phyloP scores from a whole-genome alignment of 495 filamentous ascomycete species.

The Tuber borchii region DNA sequence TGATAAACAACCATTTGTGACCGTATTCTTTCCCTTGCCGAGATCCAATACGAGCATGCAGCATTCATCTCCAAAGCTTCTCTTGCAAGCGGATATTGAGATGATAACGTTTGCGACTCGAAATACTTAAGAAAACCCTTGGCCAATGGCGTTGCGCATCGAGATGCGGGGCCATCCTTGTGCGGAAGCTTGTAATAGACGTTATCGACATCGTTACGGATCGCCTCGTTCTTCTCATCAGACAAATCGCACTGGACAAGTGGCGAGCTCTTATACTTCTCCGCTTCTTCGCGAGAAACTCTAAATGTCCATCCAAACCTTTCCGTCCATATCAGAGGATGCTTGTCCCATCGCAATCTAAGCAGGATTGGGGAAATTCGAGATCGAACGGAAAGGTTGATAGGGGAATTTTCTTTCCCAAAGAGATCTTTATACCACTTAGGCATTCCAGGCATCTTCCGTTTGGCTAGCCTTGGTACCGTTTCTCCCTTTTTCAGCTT shows the following conservation, averaged over 20 bases:
- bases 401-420: slow-evolving; percentile 53
- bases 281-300: slow-evolving; percentile 58
- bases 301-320: slow-evolving; percentile 87
- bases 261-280: slow-evolving; percentile 61
- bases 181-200: slow-evolving; percentile 92
- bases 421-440: slow-evolving; percentile 95
- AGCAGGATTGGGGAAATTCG: slow-evolving; percentile 82
- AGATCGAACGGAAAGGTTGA: slow-evolving; percentile 77
- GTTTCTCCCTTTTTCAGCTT: slow-evolving; percentile 72
- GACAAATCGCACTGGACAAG: slow-evolving; percentile 66
- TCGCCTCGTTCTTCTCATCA: slow-evolving; percentile 54
- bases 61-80: slow-evolving; percentile 97
- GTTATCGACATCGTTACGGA: slow-evolving; percentile 60
- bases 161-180: slow-evolving; percentile 80
- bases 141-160: slow-evolving; percentile 78
- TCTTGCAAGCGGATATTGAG: slow-evolving; percentile 80
- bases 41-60: slow-evolving; percentile 98
- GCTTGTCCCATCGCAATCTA: slow-evolving; percentile 76
- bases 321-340: slow-evolving; percentile 88
- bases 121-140: slow-evolving; percentile 88
- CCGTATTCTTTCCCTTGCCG: slow-evolving; percentile 81
- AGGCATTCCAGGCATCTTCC: slow-evolving; percentile 92
- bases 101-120: slow-evolving; percentile 77
- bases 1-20: slow-evolving; percentile 90
- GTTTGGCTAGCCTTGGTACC: slow-evolving; percentile 66